Base-by-base conservation (phyloP, 306 rosid genomes). In the Cotoneaster glaucophyllus region DNA sequence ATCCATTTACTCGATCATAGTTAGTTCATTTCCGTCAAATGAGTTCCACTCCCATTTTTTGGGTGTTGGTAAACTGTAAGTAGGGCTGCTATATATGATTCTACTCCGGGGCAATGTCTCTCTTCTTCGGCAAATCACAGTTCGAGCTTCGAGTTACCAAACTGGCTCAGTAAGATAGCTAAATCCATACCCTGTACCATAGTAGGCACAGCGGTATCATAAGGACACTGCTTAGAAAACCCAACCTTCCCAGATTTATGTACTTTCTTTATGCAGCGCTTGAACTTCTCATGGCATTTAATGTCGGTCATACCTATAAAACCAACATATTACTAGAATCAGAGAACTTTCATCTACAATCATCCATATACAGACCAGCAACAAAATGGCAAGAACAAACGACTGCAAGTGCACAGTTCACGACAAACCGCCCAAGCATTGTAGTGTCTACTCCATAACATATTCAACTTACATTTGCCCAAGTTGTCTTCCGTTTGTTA, bases 161-260 rank as follows among this genome's bases (percentile, higher is more conserved):
- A 84, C 77, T 86, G 89, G 83, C 93, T 89, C 22, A 95, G 64
- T 63, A 89, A n/a, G 80, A 92, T 90, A 48, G 96, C 97, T 75
- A 92, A 58, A 78, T 95, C 96, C 96, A 95, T 95, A 76, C 89
- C 97, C 70, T 82, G 87, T 41, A 86, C 85, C 97, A 91, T 94
- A 13, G 90, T 91, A 15, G 97, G 82, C 59, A 83, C 88, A 61
- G 90, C 90, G 6, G 61, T 81, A 48, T 80, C 81, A 37, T 76
- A 71, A 10, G 96, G 96, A 77, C 95, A 91, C 59, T 69, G 79
- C 64, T 72, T 45, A 0, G 98, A 90, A 82, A 91, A 94, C 71
- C 98, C 96, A 73, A 14, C 77, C 81, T 85, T 90, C 15, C 98
- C 95, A 25, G 96, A 88, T 57, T 86, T 86, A 9, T 64, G 80